Evolutionary conservation across 2,329 filamentous ascomycete species (phyloP), one percentile per base, ranked within the genome.

Genomic region (Cladobotryum protrusum): DNA sequence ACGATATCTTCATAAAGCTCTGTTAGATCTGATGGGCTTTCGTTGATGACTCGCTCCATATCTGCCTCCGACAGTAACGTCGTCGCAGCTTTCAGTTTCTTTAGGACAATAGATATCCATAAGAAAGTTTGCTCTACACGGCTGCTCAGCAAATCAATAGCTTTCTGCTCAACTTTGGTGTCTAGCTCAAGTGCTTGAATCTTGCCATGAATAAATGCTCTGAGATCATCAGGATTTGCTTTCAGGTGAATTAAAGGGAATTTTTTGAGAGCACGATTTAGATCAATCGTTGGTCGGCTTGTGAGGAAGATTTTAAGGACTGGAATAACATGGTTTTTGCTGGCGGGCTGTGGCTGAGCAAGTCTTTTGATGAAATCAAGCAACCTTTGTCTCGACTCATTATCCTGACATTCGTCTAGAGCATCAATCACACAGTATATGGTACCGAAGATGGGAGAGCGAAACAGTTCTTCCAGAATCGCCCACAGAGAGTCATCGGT

Each of bases 371-470:
- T 29, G 24, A 29, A 8, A 9, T 29, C 24, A 9, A 29, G 3
- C 11, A 29, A 9, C 24, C 24, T 29, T 29, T 29, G 24, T 8
- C 24, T 29, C 24, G 24, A 8, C 24, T 41, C 39, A 14, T 18
- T 4, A 24, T 29, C 46, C n/a, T 33, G 46, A 8, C 46, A 48
- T 13, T 48, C 46, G 18, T 48, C 46, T 13, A 48, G 13, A 1
- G 46, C 46, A 13, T 48, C 46, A 24, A 48, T 42, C 4, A 48
- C 46, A 18, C 37, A 43, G 14, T 48, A 48, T 24, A 48, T 43
- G 2, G 29, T 42, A 4, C 39, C 29, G 11, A 48, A 42, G 11
- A 24, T 14, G 6, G 46, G 15, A 15, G 37, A 24, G 12, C 15
- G 46, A 20, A 48, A 9, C 29, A 48, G 32, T 11, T 48, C 37